Conservation (phyloP, 2,329 filamentous ascomycete species). For the Coniella lustricola region DNA sequence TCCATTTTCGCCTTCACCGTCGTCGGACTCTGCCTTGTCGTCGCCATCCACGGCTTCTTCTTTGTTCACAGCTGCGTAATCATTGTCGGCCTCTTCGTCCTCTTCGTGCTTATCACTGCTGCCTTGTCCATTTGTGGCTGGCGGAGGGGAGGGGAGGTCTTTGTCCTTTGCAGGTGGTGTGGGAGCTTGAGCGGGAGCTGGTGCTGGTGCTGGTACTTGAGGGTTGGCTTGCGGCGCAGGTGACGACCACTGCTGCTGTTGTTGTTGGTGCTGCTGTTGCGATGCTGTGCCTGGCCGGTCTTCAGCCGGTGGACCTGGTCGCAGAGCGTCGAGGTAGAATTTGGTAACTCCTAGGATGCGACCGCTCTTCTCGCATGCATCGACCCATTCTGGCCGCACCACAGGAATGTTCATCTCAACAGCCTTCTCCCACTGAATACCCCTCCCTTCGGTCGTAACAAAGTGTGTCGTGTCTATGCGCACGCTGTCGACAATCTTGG, state of each 20-base stretch:
- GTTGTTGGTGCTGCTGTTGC: conserved; percentile 19
- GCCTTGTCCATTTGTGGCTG: conserved; percentile 20
- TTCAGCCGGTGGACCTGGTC: conserved; percentile 35
- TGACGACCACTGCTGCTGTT: conserved; percentile 19
- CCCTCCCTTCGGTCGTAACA: conserved; percentile 88
- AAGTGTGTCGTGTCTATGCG: conserved; percentile 98
- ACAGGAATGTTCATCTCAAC: conserved; percentile 97
- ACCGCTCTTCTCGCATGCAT: conserved; percentile 90
- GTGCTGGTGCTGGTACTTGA: conserved; percentile 8
- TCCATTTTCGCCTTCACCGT: conserved; percentile 23
- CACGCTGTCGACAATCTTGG: conserved; percentile 81
- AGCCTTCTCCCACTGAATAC: conserved; percentile 89
- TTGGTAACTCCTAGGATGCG: conserved; percentile 89
- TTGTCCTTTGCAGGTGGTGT: conserved; percentile 25
- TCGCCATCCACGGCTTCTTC: conserved; percentile 23
- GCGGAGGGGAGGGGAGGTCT: conserved; percentile 24
- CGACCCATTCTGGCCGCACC: conserved; percentile 92
- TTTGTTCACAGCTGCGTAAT: conserved; percentile 21
- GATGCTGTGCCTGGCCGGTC: conserved; percentile 22
- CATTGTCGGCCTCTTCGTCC: conserved; percentile 18
- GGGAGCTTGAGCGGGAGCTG: conserved; percentile 15
- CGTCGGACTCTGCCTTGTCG: conserved; percentile 21
- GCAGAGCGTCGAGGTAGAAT: conserved; percentile 84
- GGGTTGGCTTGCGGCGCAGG: neutral
- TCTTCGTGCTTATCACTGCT: conserved; percentile 16